Percentiles rank a stretch among this genome's conserved stretches.
phyloP scores from a whole-genome alignment of 441 rosid genomes.

The Erysimum cheiri region DNA sequence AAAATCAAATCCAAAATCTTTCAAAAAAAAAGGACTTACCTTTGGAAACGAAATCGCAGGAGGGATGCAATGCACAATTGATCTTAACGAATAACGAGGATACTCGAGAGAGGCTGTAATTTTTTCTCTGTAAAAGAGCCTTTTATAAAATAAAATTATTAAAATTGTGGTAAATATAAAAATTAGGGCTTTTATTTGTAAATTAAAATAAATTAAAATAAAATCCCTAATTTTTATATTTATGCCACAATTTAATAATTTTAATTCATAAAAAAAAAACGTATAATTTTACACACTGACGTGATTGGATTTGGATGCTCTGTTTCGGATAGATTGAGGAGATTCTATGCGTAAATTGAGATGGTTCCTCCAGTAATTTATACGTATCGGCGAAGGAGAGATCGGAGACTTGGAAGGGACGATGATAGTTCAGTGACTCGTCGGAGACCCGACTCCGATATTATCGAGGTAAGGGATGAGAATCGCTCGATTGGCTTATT shows the following conservation, averaged over 20 bases:
- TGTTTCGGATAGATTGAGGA: constrained; percentile 22
- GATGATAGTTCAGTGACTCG: constrained; percentile 5
- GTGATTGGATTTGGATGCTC: too few relatives aligned
- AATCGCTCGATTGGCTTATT: constrained; percentile 12
- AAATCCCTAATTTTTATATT: neutral
- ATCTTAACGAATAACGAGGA: neutral
- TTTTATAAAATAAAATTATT: too few relatives aligned
- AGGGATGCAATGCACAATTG: neutral
- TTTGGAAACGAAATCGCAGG: neutral
- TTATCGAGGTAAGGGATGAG: constrained; percentile 13
- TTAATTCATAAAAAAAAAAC: neutral
- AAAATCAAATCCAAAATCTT: neutral
- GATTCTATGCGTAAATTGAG: neutral
- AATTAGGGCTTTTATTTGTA: too few relatives aligned
- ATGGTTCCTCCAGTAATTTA: constrained; percentile 33
- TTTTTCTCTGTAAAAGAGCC: too few relatives aligned
- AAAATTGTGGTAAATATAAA: too few relatives aligned
- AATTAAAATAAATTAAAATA: too few relatives aligned
- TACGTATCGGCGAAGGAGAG: constrained; percentile 32
- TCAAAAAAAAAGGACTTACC: neutral
- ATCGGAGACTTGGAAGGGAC: constrained; percentile 4
- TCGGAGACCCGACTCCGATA: constrained; percentile 25
- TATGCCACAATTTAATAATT: neutral
- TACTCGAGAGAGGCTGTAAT: neutral
- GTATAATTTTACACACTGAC: neutral